Conservation (phyloP, 768 basidiomycete genomes). For the Mycena vitilis region DNA sequence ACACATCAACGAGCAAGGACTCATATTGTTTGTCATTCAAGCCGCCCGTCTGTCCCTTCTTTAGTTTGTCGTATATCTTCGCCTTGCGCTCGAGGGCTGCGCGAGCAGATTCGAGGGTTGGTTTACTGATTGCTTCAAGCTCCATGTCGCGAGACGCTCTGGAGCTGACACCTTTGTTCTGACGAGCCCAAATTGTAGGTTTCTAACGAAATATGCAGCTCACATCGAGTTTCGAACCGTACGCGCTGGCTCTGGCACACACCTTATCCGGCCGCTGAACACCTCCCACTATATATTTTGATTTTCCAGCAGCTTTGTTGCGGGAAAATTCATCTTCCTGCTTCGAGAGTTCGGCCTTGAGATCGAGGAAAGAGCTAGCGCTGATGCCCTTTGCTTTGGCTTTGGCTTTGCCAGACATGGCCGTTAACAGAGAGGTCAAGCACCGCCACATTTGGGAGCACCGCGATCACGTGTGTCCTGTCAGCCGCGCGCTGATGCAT, state of each 20-base stretch:
- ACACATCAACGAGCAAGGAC: slow-evolving; percentile 76
- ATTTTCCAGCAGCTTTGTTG: slow-evolving; percentile 69
- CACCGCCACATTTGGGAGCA: neutral
- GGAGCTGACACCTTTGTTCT: slow-evolving; percentile 77
- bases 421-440: slow-evolving; percentile 47
- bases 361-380: slow-evolving; percentile 83
- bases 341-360: slow-evolving; percentile 79
- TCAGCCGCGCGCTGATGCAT: no score
- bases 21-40: slow-evolving; percentile 81
- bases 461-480: no score
- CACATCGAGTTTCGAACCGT: neutral
- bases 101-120: slow-evolving; percentile 78
- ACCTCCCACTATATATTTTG: slow-evolving; percentile 66
- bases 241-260: slow-evolving; percentile 20
- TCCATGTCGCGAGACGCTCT: slow-evolving; percentile 78
- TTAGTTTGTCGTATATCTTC: slow-evolving; percentile 81
- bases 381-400: slow-evolving; percentile 79
- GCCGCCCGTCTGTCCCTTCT: slow-evolving; percentile 83
- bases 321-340: slow-evolving; percentile 69
- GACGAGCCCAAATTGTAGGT: slow-evolving; percentile 79
- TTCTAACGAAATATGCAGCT: slow-evolving; percentile 58
- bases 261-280: slow-evolving; percentile 81
- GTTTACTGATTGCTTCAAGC: slow-evolving; percentile 73
- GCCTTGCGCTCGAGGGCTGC: slow-evolving; percentile 82
- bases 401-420: slow-evolving; percentile 67